A percentile compares a stretch with the other conserved stretches of the same genome.
phyloP scores from a whole-genome alignment of 495 filamentous ascomycete species.

The Aspergillus leporis region DNA sequence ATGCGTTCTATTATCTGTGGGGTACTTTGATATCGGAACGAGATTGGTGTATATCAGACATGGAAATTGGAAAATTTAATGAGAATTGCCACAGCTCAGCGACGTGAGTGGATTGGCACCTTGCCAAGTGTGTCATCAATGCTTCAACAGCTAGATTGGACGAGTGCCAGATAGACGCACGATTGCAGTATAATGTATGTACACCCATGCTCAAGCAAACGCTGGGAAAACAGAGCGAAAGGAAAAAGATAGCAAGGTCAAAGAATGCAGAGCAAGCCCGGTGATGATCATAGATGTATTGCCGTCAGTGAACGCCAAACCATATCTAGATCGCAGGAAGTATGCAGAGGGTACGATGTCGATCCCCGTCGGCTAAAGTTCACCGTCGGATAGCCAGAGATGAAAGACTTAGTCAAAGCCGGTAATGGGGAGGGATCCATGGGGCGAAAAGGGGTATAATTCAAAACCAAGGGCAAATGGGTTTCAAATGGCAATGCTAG shows the following conservation, averaged over 20 bases:
- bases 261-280: not conserved
- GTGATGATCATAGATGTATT: not conserved
- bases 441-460: conserved; percentile 22
- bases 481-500: conserved; percentile 15
- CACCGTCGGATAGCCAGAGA: not conserved
- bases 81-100: too few relatives aligned
- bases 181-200: not conserved
- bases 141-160: not conserved
- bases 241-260: not conserved
- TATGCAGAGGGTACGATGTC: conserved; percentile 12
- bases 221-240: not conserved
- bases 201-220: not conserved
- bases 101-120: too few relatives aligned
- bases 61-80: too few relatives aligned
- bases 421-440: not conserved
- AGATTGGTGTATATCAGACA: too few relatives aligned
- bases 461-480: conserved; percentile 14
- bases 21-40: not conserved
- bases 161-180: not conserved
- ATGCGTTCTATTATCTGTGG: not conserved
- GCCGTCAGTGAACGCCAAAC: too few relatives aligned
- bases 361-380: not conserved
- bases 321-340: conserved; percentile 7
- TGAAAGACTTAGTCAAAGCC: not conserved
- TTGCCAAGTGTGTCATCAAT: too few relatives aligned